Conservation (phyloP, 805 yeast species). For the Scheffersomyces coipomensis region DNA sequence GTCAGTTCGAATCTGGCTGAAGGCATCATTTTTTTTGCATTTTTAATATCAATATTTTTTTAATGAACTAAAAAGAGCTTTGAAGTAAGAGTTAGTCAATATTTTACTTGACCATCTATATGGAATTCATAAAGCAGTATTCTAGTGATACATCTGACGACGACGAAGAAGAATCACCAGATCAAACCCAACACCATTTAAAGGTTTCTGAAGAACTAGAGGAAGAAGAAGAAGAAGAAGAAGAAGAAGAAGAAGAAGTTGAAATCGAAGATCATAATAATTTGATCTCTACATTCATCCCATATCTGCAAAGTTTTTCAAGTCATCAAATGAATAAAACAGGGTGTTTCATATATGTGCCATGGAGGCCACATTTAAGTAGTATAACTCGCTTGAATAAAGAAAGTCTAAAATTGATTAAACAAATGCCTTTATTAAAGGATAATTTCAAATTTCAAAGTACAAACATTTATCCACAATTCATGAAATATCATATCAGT, state of each 20-base stretch:
- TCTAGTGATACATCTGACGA: constrained; percentile 8
- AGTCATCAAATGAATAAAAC: constrained; percentile 1
- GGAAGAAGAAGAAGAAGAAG: constrained; percentile 4
- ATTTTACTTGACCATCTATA: background rate
- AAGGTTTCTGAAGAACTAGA: background rate
- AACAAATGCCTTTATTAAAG: background rate
- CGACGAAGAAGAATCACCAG: constrained; percentile 3
- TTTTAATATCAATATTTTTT: too few species aligned
- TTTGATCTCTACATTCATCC: background rate
- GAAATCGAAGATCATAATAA: background rate
- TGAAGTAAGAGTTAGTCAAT: too few species aligned
- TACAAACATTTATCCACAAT: background rate
- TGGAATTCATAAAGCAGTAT: constrained; percentile 9
- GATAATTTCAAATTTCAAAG: background rate
- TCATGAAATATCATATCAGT: background rate
- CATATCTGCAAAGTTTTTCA: constrained; percentile 1
- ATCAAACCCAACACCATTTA: too few species aligned
- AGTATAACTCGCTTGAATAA: background rate
- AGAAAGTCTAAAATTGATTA: background rate
- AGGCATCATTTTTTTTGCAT: background rate
- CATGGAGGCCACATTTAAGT: constrained; percentile 4
- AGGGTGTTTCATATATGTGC: constrained; percentile 2
- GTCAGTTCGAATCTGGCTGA: constrained; percentile 2
- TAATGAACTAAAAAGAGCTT: too few species aligned
- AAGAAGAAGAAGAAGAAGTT: background rate